phyloP scores from a whole-genome alignment of 2,329 filamentous ascomycete genomes.

The Rhynchosporium graminicola region DNA sequence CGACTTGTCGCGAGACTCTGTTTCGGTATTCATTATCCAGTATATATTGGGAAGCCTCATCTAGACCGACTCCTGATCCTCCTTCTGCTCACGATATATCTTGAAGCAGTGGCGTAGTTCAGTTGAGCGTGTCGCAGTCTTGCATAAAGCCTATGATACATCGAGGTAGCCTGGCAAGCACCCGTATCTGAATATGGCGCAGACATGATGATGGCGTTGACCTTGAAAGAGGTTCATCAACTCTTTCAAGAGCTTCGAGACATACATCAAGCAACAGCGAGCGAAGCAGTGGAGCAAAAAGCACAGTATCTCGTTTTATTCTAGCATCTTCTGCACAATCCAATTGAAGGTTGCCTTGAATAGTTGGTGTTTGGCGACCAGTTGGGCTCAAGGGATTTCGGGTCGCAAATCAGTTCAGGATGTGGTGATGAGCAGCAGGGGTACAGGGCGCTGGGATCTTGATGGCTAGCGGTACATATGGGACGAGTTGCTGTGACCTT shows the following conservation, averaged over 20 bases:
- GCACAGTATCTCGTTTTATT: slow-evolving; percentile 35
- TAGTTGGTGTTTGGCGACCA: background rate
- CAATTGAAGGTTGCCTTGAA: slow-evolving; percentile 6
- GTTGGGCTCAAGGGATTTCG: background rate
- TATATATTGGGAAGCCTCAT: slow-evolving; percentile 33
- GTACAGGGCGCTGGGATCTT: background rate
- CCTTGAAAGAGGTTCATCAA: slow-evolving; percentile 18
- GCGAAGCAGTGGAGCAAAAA: slow-evolving; percentile 52
- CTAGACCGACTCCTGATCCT: slow-evolving; percentile 45
- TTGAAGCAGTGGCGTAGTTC: slow-evolving; percentile 45
- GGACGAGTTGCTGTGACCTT: slow-evolving; percentile 4
- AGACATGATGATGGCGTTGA: slow-evolving; percentile 37
- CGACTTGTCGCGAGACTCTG: slow-evolving; percentile 33
- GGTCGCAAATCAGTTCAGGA: background rate
- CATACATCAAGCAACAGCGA: slow-evolving; percentile 48
- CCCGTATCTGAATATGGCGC: slow-evolving; percentile 40
- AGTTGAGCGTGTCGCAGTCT: slow-evolving; percentile 62
- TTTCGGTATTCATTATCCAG: slow-evolving; percentile 27
- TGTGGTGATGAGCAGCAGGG: background rate
- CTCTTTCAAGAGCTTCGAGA: slow-evolving; percentile 27
- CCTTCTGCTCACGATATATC: slow-evolving; percentile 34
- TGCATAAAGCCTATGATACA: slow-evolving; percentile 47
- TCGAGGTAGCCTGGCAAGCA: slow-evolving; percentile 57
- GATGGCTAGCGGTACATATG: background rate
- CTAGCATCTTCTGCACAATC: slow-evolving; percentile 13